Conservation (phyloP, 306 rosid species). For the Lablab purpureus region DNA sequence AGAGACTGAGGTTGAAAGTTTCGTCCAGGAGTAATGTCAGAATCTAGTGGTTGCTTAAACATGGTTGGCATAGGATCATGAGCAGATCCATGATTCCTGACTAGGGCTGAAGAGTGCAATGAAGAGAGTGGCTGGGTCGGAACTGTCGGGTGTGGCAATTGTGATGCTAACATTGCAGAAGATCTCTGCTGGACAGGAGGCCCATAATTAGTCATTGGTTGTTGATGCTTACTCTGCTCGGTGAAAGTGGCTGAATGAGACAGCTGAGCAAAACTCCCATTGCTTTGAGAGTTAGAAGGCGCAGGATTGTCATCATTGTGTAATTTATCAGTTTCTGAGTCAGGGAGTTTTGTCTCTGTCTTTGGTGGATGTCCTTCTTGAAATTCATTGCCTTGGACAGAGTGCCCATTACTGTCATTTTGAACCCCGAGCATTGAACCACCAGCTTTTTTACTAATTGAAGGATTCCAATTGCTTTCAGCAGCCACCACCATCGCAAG, state of each 20-base stretch:
- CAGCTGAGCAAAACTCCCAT: constrained; percentile 52
- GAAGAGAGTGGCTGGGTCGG: constrained; percentile 57
- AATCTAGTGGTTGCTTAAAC: constrained; percentile 41
- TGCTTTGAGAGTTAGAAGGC: constrained; percentile 52
- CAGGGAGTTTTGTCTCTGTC: constrained; percentile 55
- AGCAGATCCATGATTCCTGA: constrained; percentile 61
- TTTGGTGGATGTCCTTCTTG: constrained; percentile 57
- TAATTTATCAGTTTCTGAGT: constrained; percentile 52
- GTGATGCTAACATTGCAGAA: constrained; percentile 51
- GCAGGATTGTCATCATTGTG: constrained; percentile 57
- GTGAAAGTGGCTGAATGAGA: constrained; percentile 51
- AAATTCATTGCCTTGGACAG: constrained; percentile 54
- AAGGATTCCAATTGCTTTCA: constrained; percentile 53
- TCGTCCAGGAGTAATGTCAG: constrained; percentile 49
- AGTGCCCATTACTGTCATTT: constrained; percentile 51
- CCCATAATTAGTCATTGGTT: constrained; percentile 46
- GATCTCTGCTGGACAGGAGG: constrained; percentile 57
- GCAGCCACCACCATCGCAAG: constrained; percentile 52
- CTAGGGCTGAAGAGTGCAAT: constrained; percentile 53
- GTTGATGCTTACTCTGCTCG: constrained; percentile 55
- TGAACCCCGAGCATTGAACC: constrained; percentile 49
- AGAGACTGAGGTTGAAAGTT: constrained; percentile 53
- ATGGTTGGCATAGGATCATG: constrained; percentile 38
- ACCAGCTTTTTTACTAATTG: constrained; percentile 41
- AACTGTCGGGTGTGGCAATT: constrained; percentile 58